Conservation (phyloP, 768 basidiomycete species). For the Tricholoma terreum region DNA sequence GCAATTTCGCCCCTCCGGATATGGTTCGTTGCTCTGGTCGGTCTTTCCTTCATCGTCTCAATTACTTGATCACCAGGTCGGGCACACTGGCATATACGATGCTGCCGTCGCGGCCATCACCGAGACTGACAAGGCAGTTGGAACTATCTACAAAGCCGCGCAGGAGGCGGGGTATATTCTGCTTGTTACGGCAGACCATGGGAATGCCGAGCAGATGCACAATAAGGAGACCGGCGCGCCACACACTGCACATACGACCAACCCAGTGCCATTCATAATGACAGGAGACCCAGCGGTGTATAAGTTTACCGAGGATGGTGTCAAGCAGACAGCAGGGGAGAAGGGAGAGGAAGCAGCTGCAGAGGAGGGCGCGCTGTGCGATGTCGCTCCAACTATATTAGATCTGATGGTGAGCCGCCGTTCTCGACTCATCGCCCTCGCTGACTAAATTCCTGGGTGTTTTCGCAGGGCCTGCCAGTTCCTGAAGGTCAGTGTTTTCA, state of each 20-base stretch:
- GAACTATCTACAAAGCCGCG: constrained; percentile 82
- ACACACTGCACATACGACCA: constrained; percentile 90
- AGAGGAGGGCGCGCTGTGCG: constrained; percentile 77
- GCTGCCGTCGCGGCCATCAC: constrained; percentile 87
- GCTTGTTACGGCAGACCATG: constrained; percentile 89
- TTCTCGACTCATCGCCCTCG: not conserved
- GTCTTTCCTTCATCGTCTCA: not conserved
- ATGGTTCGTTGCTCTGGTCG: constrained; percentile 54
- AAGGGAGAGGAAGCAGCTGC: constrained; percentile 45
- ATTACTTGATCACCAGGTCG: constrained; percentile 54
- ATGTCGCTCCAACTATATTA: constrained; percentile 88
- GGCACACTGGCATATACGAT: constrained; percentile 89
- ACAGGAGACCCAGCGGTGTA: constrained; percentile 59
- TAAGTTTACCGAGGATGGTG: constrained; percentile 49
- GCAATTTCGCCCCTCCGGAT: constrained; percentile 96
- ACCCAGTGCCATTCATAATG: constrained; percentile 89
- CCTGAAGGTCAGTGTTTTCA: constrained; percentile 54
- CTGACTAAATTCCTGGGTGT: not conserved
- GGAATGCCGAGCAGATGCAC: constrained; percentile 94
- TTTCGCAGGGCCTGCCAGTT: constrained; percentile 51
- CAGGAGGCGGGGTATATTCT: constrained; percentile 84
- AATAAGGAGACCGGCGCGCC: constrained; percentile 81
- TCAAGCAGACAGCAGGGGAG: constrained; percentile 36
- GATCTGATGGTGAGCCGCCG: constrained; percentile 55
- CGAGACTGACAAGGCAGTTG: constrained; percentile 88